Percentiles rank a stretch among this genome's conserved stretches.
Evolutionary conservation across 164 flowering plant species (phyloP).

Genomic region (Tinospora cordifolia): DNA sequence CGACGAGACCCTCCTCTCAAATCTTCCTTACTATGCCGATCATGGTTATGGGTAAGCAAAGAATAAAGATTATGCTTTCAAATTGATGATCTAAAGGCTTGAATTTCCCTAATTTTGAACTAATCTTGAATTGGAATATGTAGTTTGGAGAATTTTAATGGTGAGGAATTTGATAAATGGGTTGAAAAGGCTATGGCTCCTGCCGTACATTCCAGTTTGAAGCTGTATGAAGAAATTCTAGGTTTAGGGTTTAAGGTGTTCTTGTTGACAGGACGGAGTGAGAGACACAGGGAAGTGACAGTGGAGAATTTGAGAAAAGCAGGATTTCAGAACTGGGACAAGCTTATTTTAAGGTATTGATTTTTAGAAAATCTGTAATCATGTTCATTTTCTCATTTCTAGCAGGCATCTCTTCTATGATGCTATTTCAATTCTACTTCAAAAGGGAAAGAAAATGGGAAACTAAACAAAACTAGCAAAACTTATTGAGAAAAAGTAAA

Average conservation of each 20-base stretch:
- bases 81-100: background rate
- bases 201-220: slow-evolving; percentile 57
- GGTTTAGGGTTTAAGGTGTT: slow-evolving; percentile 66
- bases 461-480: too few relatives aligned
- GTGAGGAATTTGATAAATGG: slow-evolving; percentile 68
- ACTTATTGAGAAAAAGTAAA: too few relatives aligned
- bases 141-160: slow-evolving; percentile 66
- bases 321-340: slow-evolving; percentile 74
- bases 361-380: background rate
- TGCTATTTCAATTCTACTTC: too few relatives aligned
- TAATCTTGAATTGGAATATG: slow-evolving; percentile 13
- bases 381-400: background rate
- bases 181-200: slow-evolving; percentile 65
- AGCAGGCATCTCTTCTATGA: background rate
- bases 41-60: slow-evolving; percentile 64
- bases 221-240: slow-evolving; percentile 59
- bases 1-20: slow-evolving; percentile 82
- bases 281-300: slow-evolving; percentile 53
- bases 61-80: background rate
- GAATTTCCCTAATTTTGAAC: too few relatives aligned
- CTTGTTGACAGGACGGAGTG: slow-evolving; percentile 81
- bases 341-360: slow-evolving; percentile 72
- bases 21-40: slow-evolving; percentile 71
- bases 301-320: slow-evolving; percentile 60
- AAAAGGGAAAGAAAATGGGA: too few relatives aligned